Evolutionary conservation across 2,329 filamentous ascomycete species (phyloP).

Genomic region (Tolypocladium endophyticum): DNA sequence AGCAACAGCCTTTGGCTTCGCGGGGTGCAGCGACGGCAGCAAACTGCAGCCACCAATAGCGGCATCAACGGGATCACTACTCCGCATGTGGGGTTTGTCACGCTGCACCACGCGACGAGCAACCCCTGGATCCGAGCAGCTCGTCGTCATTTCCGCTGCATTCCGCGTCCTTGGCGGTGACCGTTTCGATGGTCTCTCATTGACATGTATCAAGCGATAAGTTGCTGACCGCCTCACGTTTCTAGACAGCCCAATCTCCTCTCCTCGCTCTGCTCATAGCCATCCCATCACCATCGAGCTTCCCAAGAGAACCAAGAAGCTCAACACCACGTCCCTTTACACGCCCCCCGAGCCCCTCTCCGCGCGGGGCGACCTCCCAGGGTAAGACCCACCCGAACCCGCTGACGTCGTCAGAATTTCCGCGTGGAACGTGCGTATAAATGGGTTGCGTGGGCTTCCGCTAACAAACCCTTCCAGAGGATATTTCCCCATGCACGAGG

Average conservation of each 20-base stretch:
- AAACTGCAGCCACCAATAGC: not conserved
- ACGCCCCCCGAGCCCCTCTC: constrained; percentile 41
- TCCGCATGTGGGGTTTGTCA: not conserved
- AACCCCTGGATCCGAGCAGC: not conserved
- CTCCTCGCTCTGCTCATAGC: constrained; percentile 16
- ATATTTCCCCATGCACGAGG: constrained; percentile 52
- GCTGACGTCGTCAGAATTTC: not conserved
- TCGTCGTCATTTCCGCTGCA: not conserved
- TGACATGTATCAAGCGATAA: not conserved
- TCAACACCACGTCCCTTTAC: constrained; percentile 27
- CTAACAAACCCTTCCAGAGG: constrained; percentile 27
- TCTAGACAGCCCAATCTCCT: constrained; percentile 5
- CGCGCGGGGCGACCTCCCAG: constrained; percentile 46
- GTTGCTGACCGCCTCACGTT: not conserved
- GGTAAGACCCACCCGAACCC: constrained; percentile 29
- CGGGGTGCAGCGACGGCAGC: not conserved
- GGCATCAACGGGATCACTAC: not conserved
- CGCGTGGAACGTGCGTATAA: not conserved
- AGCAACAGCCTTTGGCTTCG: not conserved
- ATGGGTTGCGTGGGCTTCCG: not conserved
- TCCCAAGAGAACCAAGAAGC: constrained; percentile 26
- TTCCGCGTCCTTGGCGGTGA: not conserved
- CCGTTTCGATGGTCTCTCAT: not conserved
- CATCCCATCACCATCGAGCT: constrained; percentile 45
- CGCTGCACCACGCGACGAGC: not conserved